Evolutionary conservation across 805 yeast species (phyloP), one percentile per base, ranked within the genome.

Genomic region (Kodamaea nitidulidarum): DNA sequence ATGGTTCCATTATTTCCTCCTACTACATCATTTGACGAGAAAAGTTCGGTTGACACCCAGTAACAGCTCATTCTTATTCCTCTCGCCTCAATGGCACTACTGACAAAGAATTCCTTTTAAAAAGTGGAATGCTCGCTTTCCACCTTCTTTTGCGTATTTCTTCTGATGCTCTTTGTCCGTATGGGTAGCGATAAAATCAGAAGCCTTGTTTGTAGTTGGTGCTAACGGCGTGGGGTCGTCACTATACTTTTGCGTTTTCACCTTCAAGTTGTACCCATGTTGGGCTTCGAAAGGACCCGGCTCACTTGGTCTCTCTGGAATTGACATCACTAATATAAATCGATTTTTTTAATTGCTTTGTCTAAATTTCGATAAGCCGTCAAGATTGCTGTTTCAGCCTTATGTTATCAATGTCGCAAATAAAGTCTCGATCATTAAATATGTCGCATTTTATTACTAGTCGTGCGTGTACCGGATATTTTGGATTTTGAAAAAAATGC

Each of bases 141-240:
- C 49, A 4, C 48, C 49, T 34, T 41, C 45, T 40, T 60, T 60
- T 18, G 63, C 64, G 48, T 61, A 63, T 42, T 60, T 55, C 57
- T 63, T 64, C 44, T 57, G 63, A 47, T 64, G 50, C 17, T 41
- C 46, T 25, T 38, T 50, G 36, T 55, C 58, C 14, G 57, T 59
- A 14, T 64, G 54, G 30, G 48, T 43, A 28, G 47, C 42, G 35
- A 63, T 25, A 42, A 60, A 64, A 14, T 54, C 60, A 29, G 48
- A 40, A 3, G 59, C 58, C 42, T 55, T 56, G 34, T 52, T 49
- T 29, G 55, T 61, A 55, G 3, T 47, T 2, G 36, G 42, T 12
- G 35, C 28, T 6, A 63, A 36, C 3, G 70, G 65, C 2, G 69
- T 63, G 10, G 70, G 70, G 18, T 58, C 29, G 40, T 52, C 69